These are phyloP conservation scores for Uronychia binucleata DNA, from an alignment of 73 alveolate species.

Conservation along the genomic window DNA sequence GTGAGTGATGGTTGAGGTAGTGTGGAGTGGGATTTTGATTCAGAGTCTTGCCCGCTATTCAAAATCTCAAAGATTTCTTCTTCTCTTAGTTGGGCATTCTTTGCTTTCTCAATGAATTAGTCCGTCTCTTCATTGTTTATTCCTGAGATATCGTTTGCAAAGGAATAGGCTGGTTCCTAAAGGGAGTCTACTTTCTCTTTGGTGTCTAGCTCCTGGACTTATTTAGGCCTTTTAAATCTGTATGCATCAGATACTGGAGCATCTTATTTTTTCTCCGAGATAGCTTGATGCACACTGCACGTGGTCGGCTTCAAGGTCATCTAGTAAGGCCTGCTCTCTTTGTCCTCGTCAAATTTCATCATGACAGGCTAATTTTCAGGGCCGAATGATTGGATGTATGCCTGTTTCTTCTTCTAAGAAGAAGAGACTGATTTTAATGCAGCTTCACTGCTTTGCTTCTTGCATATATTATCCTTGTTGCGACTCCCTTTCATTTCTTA, in stretches of 20 bases:
- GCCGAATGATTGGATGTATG: too few relatives aligned
- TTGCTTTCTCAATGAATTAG: neutral
- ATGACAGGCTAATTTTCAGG: too few relatives aligned
- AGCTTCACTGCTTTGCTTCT: too few relatives aligned
- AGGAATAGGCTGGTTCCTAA: too few relatives aligned
- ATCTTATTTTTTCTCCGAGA: neutral
- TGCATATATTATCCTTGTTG: too few relatives aligned
- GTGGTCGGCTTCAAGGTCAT: neutral
- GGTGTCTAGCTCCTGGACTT: too few relatives aligned
- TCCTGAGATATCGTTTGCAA: neutral
- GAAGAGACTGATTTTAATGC: too few relatives aligned
- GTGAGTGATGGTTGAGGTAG: too few relatives aligned
- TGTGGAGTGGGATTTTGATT: slow-evolving; percentile 85
- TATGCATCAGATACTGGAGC: neutral
- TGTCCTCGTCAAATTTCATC: neutral
- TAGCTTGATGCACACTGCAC: neutral
- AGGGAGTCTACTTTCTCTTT: too few relatives aligned
- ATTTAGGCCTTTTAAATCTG: neutral
- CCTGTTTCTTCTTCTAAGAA: too few relatives aligned
- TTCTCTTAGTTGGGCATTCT: neutral
- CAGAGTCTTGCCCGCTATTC: slow-evolving; percentile 72
- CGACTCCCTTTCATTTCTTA: neutral
- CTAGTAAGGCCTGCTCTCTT: neutral
- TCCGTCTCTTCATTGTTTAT: neutral
- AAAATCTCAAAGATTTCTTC: neutral